A percentile compares a stretch with the other conserved stretches of the same genome.
These are phyloP conservation scores for Cichorium intybus DNA, from an alignment of 140 eudicot genomes.

Conservation along the genomic window DNA sequence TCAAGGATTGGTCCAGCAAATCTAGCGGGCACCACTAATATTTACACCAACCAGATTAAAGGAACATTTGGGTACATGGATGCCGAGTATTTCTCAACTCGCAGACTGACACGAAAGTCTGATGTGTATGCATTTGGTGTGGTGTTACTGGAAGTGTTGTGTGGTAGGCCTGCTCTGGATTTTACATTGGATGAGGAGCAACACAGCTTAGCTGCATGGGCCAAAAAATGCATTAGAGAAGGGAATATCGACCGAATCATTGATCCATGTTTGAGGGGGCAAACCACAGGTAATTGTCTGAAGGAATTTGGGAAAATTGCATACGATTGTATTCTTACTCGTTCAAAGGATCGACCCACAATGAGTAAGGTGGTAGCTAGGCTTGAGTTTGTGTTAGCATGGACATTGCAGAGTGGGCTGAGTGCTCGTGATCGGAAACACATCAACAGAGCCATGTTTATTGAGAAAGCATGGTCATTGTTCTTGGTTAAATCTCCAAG, in stretches of 20 bases:
- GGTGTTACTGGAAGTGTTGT: slow-evolving; percentile 23
- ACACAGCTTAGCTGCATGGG: slow-evolving; percentile 16
- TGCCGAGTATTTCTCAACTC: slow-evolving; percentile 19
- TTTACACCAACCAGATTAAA: slow-evolving; percentile 5
- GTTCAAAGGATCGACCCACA: slow-evolving; percentile 23
- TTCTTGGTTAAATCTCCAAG: background rate
- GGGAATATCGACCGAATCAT: slow-evolving; percentile 1
- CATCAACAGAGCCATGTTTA: background rate
- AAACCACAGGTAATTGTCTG: slow-evolving; percentile 4
- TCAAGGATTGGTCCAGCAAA: slow-evolving; percentile 19
- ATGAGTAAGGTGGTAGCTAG: slow-evolving; percentile 17
- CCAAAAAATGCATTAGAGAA: slow-evolving; percentile 4
- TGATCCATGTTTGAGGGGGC: slow-evolving; percentile 4
- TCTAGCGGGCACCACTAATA: slow-evolving; percentile 11
- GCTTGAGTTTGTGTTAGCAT: slow-evolving; percentile 18
- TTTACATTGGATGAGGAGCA: slow-evolving; percentile 6
- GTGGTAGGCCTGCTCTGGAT: slow-evolving; percentile 27
- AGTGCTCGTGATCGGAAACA: slow-evolving; percentile 4
- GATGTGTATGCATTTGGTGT: slow-evolving; percentile 29
- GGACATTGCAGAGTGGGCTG: background rate
- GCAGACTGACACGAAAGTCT: slow-evolving; percentile 23
- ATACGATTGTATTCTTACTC: slow-evolving; percentile 9
- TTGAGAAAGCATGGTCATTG: slow-evolving; percentile 5
- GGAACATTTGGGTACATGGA: slow-evolving; percentile 30
- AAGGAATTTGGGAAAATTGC: slow-evolving; percentile 18